Evolutionary conservation across 192 early-diverging fungal genomes (phyloP).

Genomic region (Entophlyctis helioformis): DNA sequence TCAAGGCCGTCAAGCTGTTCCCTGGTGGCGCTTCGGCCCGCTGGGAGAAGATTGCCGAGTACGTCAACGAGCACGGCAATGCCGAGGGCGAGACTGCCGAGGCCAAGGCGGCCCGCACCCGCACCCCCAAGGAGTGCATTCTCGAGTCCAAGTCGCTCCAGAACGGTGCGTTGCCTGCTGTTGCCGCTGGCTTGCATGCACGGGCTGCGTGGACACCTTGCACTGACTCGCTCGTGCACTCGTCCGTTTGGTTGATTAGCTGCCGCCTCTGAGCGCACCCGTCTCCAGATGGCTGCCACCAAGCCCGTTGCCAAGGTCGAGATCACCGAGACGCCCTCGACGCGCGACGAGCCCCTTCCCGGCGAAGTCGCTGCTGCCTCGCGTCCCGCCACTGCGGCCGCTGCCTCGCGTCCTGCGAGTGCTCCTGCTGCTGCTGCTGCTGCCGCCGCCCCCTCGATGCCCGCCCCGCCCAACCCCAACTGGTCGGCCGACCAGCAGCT

Average conservation of each 20-base stretch:
- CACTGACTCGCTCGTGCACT: too few relatives aligned
- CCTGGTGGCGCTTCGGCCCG: conserved; percentile 55
- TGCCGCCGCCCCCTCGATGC: conserved; percentile 7
- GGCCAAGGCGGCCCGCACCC: conserved; percentile 8
- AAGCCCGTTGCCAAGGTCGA: conserved; percentile 15
- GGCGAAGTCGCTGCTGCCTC: conserved; percentile 2
- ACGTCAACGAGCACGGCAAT: conserved; percentile 60
- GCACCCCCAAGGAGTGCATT: conserved; percentile 60
- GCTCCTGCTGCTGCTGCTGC: conserved; percentile 2
- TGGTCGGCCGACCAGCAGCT: conserved; percentile 34
- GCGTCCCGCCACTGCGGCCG: neutral
- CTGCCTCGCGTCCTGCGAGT: conserved; percentile 1
- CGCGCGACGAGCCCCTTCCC: conserved; percentile 8
- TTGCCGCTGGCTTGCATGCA: too few relatives aligned
- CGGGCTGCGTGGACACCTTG: too few relatives aligned
- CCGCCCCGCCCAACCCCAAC: conserved; percentile 12
- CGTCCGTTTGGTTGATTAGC: neutral
- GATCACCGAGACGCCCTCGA: conserved; percentile 15
- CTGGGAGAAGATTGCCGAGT: conserved; percentile 72
- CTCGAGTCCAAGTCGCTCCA: conserved; percentile 56
- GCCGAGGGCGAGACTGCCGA: conserved; percentile 24
- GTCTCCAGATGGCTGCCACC: conserved; percentile 15
- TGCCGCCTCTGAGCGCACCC: conserved; percentile 18
- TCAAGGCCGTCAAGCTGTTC: conserved; percentile 71
- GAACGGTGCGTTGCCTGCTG: conserved; percentile 25